Conservation (phyloP, 1,284 basidiomycete genomes). For the Ganoderma lucidum region DNA sequence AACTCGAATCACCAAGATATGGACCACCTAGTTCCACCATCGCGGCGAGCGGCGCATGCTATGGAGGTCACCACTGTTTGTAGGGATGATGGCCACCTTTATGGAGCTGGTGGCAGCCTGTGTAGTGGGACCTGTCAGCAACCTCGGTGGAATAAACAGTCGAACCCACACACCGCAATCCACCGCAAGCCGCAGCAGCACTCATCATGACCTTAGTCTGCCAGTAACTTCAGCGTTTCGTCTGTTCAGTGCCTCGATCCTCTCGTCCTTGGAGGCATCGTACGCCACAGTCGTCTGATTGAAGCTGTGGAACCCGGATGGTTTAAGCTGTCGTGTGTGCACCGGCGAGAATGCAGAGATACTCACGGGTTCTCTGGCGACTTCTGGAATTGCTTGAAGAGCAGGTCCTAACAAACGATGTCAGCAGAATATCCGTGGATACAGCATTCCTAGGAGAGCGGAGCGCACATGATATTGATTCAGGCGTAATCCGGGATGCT, state of each 20-base stretch:
- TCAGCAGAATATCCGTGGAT: constrained; percentile 9
- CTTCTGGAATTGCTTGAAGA: constrained; percentile 89
- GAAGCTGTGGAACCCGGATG: constrained; percentile 57
- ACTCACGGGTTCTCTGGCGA: constrained; percentile 88
- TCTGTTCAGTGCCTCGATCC: constrained; percentile 73
- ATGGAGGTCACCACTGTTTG: background rate
- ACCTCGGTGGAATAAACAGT: background rate
- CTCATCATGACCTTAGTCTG: constrained; percentile 46
- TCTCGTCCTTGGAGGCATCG: constrained; percentile 86
- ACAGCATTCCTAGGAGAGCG: constrained; percentile 22
- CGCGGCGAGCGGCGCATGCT: background rate
- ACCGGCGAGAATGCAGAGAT: background rate
- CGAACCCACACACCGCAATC: constrained; percentile 11
- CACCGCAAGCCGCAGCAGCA: background rate
- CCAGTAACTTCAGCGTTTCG: constrained; percentile 60
- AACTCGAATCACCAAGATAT: background rate
- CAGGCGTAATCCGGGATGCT: constrained; percentile 85
- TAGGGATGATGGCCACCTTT: background rate
- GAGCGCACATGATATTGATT: constrained; percentile 81
- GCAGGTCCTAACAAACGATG: constrained; percentile 59
- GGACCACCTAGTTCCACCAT: background rate
- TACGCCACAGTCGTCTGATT: constrained; percentile 84
- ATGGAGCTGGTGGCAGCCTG: background rate
- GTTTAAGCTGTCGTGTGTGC: background rate
- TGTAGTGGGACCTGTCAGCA: background rate